A percentile compares a stretch with the other conserved stretches of the same genome.
These are phyloP conservation scores for Trapa bicornis DNA, from an alignment of 345 rosid species.

Conservation along the genomic window DNA sequence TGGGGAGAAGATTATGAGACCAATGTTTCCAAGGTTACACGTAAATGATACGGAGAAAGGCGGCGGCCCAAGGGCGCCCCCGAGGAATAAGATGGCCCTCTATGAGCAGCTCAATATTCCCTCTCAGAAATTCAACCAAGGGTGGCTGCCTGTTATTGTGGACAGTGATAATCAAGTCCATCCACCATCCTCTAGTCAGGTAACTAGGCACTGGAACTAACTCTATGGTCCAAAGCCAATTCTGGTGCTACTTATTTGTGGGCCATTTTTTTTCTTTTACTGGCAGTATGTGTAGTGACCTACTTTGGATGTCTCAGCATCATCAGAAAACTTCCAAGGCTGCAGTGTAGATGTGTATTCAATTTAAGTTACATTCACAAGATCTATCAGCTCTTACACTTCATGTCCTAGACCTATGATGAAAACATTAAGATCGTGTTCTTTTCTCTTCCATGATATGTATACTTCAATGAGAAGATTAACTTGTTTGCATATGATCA, in stretches of 20 bases:
- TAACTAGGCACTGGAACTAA: constrained; percentile 9
- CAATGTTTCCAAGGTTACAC: constrained; percentile 89
- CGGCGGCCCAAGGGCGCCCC: constrained; percentile 97
- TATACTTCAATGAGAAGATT: no score
- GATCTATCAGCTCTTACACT: no score
- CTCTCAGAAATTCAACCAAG: constrained; percentile 56
- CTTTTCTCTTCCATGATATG: no score
- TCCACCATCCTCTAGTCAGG: constrained; percentile 52
- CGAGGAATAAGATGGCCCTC: constrained; percentile 98
- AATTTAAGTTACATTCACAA: no score
- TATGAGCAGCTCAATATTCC: constrained; percentile 87
- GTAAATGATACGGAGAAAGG: constrained; percentile 85
- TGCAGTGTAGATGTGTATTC: background rate
- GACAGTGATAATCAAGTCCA: constrained; percentile 27
- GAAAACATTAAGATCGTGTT: no score
- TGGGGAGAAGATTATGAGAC: constrained; percentile 55
- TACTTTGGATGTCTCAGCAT: background rate
- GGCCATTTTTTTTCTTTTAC: background rate
- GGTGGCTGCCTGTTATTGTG: constrained; percentile 21
- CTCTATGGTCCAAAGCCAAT: background rate
- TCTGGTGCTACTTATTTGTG: background rate
- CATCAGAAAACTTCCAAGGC: background rate
- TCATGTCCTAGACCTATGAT: no score
- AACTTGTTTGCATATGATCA: no score
- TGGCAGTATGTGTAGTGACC: background rate